Evolutionary conservation across 352 stramenopile species (phyloP).

Genomic region (Globisporangium sylvaticum): DNA sequence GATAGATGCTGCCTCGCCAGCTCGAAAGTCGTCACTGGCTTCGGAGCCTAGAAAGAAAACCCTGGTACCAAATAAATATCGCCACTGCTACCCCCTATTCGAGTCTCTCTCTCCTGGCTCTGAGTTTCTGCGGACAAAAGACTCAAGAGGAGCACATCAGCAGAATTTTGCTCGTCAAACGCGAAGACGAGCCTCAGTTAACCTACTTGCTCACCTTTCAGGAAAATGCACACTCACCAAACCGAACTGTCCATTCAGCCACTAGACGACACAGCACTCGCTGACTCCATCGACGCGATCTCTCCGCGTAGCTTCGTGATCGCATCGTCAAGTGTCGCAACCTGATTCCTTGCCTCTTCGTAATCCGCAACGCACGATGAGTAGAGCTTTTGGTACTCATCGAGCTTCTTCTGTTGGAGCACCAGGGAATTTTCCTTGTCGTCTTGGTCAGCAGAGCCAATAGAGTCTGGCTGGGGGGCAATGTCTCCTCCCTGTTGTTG

Average conservation of each 20-base stretch:
- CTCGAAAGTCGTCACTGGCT: background rate
- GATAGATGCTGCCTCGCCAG: background rate
- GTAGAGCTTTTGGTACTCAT: slow-evolving; percentile 11
- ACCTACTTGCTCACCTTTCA: background rate
- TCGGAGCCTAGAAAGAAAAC: background rate
- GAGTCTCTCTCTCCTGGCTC: background rate
- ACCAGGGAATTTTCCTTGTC: slow-evolving; percentile 12
- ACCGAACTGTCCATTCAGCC: background rate
- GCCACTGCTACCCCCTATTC: background rate
- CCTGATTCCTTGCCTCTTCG: slow-evolving; percentile 9
- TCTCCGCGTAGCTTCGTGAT: slow-evolving; percentile 11
- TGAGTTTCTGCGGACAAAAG: background rate
- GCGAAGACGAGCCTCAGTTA: background rate
- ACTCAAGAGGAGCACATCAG: background rate
- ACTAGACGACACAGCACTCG: background rate
- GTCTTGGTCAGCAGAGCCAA: background rate
- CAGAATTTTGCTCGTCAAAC: background rate
- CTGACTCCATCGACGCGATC: slow-evolving; percentile 11
- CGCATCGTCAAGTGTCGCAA: slow-evolving; percentile 5
- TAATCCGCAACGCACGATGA: slow-evolving; percentile 7
- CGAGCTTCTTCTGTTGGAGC: background rate
- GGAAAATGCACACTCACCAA: background rate
- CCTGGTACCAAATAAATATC: background rate
- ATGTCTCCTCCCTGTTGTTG: background rate
- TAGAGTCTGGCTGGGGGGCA: background rate